Evolutionary conservation across 129 eudicot species (phyloP).

Genomic region (Daucus carota): DH1_v3.0 NC_030382.2:47557501-47558000

Average conservation of each 20-base stretch:
- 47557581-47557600: slow-evolving; percentile 87
- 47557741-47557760: slow-evolving; percentile 82
- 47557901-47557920: background rate
- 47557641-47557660: slow-evolving; percentile 87
- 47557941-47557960: slow-evolving; percentile 47
- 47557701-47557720: slow-evolving; percentile 77
- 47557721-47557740: slow-evolving; percentile 93
- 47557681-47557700: slow-evolving; percentile 66
- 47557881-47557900: slow-evolving; percentile 60
- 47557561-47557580: slow-evolving; percentile 67
- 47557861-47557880: slow-evolving; percentile 58
- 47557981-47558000: slow-evolving; percentile 25
- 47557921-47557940: slow-evolving; percentile 29
- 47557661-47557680: slow-evolving; percentile 82
- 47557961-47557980: slow-evolving; percentile 23
- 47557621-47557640: slow-evolving; percentile 75
- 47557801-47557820: slow-evolving; percentile 67
- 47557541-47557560: slow-evolving; percentile 59
- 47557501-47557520: slow-evolving; percentile 70
- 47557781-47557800: slow-evolving; percentile 42
- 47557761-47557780: slow-evolving; percentile 80
- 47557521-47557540: slow-evolving; percentile 55
- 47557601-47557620: slow-evolving; percentile 76
- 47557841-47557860: slow-evolving; percentile 84
- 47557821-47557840: slow-evolving; percentile 75